A percentile compares a stretch with the other conserved stretches of the same genome.
These are phyloP conservation scores for Anthostomella pinea DNA, from an alignment of 2,329 filamentous ascomycete genomes.

Conservation along the genomic window DNA sequence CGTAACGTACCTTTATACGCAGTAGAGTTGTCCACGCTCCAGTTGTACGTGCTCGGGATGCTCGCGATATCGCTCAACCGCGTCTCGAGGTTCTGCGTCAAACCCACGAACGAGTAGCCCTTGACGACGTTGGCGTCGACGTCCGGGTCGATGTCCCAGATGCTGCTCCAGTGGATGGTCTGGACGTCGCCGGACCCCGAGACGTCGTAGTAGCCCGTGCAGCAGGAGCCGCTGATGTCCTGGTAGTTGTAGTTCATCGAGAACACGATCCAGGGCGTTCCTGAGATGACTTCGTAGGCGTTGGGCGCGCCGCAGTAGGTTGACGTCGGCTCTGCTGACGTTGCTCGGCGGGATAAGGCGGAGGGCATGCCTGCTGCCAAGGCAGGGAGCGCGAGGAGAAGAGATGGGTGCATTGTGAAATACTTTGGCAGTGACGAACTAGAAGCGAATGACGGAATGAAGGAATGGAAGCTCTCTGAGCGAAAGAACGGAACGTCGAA, in stretches of 20 bases:
- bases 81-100: background rate
- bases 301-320: background rate
- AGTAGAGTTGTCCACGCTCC: background rate
- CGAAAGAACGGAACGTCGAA: too few species aligned
- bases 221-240: background rate
- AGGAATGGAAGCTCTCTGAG: too few species aligned
- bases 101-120: background rate
- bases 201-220: conserved; percentile 1
- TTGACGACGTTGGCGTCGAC: background rate
- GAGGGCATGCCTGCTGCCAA: background rate
- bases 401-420: background rate
- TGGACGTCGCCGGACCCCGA: conserved; percentile 1
- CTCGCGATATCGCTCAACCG: background rate
- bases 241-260: conserved; percentile 2
- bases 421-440: too few species aligned
- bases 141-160: background rate
- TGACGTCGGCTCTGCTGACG: background rate
- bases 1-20: background rate
- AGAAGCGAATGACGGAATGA: too few species aligned
- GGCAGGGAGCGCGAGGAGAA: background rate
- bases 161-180: conserved; percentile 1
- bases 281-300: background rate
- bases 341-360: too few species aligned
- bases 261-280: background rate
- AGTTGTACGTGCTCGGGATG: background rate